Base-by-base conservation (phyloP, 768 basidiomycete genomes). In the Sarcodon sp. region DNA sequence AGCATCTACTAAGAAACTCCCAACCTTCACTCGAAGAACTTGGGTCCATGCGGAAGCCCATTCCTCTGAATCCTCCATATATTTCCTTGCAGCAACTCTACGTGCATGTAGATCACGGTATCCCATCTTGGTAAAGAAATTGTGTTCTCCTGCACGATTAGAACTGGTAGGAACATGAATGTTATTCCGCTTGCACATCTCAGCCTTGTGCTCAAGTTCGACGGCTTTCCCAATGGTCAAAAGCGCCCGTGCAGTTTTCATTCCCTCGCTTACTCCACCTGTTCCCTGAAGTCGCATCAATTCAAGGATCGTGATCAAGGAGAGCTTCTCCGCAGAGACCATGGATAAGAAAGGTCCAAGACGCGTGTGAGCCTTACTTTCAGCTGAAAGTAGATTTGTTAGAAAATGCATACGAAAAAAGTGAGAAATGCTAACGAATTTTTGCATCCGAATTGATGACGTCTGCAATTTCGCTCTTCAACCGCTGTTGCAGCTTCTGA, bases 1-100 rank as follows among this genome's bases (percentile, higher is more conserved):
- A 50, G 78, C 77, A 51, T 91, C 80, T 4, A 96, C 77, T 41
- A 97, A 68, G 51, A 90, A 78, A 37, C 81, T 80, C 16, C 94
- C 94, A 33, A 98, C 66, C 54, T 78, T 78, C 0, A 87, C 77
- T 18, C 90, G 72, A 41, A 86, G 68, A 3, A 69, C 54, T 58
- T 91, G 88, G 0, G 86, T 80, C 93, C 94, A 97, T 4, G 79
- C 70, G 1, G 83, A 67, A n/a, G 76, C 77, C 83, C 83, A 89
- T 15, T 71, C 72, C 63, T 86, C 82, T 1, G 72, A 73, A 39
- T 81, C 78, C 49, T 73, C 67, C 62, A 79, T 72, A 48, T 79
- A 76, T 58, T 77, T 77, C 44, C 77, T 74, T 1, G 81, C 80
- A 0, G 76, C 72, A 15, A 86, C 61, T 3, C 85, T 72, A n/a